Percentiles rank a stretch among this genome's conserved stretches.
phyloP scores from a whole-genome alignment of 148 eudicot species.

The Dianthus caryophyllus region DNA sequence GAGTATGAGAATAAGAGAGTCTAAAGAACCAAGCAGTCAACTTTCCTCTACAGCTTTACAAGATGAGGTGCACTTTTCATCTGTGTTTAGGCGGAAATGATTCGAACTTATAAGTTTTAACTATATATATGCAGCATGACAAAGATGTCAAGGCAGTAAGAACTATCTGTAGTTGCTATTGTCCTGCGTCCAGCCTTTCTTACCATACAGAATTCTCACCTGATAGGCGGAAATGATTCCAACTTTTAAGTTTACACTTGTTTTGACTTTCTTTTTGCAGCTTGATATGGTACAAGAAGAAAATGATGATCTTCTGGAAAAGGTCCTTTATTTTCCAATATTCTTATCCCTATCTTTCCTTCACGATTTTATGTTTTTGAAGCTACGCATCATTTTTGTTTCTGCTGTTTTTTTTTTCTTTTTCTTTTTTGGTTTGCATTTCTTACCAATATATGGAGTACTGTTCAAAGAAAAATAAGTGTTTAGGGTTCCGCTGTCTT shows the following conservation, averaged over 20 bases:
- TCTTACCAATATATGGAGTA: background rate
- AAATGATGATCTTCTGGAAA: conserved; percentile 72
- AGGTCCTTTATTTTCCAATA: conserved; percentile 41
- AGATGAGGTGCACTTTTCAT: conserved; percentile 59
- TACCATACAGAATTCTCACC: background rate
- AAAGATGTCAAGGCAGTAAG: background rate
- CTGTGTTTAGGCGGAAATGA: conserved; percentile 1
- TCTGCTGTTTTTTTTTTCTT: background rate
- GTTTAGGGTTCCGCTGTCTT: background rate
- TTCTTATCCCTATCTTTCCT: background rate
- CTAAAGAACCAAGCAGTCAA: conserved; percentile 50
- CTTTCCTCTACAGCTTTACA: conserved; percentile 72
- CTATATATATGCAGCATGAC: conserved; percentile 1
- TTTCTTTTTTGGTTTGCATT: too few species aligned
- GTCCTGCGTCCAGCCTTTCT: background rate
- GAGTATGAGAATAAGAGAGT: conserved; percentile 62
- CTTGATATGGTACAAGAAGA: conserved; percentile 97
- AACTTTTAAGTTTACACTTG: background rate
- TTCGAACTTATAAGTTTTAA: background rate
- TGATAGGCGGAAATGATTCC: background rate
- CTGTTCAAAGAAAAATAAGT: background rate
- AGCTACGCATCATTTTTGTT: background rate
- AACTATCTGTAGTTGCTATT: background rate
- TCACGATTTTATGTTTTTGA: background rate
- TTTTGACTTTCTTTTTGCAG: conserved; percentile 38